Evolutionary conservation across 192 early-diverging fungal species (phyloP).

Genomic region (Coemansia biformis): DNA sequence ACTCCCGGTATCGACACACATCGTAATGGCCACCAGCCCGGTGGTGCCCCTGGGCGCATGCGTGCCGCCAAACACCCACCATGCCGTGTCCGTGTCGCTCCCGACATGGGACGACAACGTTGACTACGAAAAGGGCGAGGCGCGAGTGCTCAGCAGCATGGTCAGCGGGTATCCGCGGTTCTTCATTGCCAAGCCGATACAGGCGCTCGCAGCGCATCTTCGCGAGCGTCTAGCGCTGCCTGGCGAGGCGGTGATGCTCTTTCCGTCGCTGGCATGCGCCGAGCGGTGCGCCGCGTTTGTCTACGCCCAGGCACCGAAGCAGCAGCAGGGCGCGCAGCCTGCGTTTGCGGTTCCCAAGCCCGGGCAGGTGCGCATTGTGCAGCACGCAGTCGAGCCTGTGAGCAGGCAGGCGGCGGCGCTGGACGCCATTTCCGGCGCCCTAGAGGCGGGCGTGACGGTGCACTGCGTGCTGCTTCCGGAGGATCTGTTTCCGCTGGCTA

Average conservation of each 20-base stretch:
- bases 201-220: constrained; percentile 41
- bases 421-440: constrained; percentile 41
- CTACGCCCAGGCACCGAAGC: constrained; percentile 39
- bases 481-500: constrained; percentile 65
- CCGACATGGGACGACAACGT: constrained; percentile 89
- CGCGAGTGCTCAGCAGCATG: constrained; percentile 64
- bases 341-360: constrained; percentile 13
- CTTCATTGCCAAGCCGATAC: constrained; percentile 60
- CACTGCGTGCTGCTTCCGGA: constrained; percentile 71
- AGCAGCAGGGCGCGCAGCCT: constrained; percentile 1
- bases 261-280: constrained; percentile 64
- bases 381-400: constrained; percentile 30
- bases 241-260: constrained; percentile 65
- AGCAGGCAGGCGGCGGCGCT: constrained; percentile 38
- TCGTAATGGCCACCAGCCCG: constrained; percentile 1
- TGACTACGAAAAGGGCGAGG: constrained; percentile 85
- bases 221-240: constrained; percentile 61
- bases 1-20: no score
- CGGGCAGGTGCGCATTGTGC: constrained; percentile 41
- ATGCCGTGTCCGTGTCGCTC: constrained; percentile 86
- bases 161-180: constrained; percentile 90
- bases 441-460: constrained; percentile 53
- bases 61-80: constrained; percentile 67
- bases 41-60: constrained; percentile 59
- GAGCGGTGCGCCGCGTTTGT: constrained; percentile 50